A percentile compares a stretch with the other conserved stretches of the same genome.
These are phyloP conservation scores for Sanguinoderma infundibulare DNA, from an alignment of 1,284 basidiomycete species.

Conservation along the genomic window DNA sequence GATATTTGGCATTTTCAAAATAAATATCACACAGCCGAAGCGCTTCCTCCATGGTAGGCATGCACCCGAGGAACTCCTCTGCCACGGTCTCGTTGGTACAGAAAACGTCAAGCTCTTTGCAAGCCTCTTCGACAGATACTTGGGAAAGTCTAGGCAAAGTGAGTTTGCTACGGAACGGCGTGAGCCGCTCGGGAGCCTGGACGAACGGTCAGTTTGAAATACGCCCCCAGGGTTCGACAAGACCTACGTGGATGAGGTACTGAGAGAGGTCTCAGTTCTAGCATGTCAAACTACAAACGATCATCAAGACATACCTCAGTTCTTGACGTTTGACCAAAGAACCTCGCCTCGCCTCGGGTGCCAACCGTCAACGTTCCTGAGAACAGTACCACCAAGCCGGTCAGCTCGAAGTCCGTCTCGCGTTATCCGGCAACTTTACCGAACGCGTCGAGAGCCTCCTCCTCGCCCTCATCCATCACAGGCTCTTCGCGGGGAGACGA, in stretches of 20 bases:
- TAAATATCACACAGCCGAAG: constrained; percentile 60
- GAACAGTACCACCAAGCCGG: background rate
- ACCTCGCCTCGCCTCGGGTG: constrained; percentile 54
- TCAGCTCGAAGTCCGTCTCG: background rate
- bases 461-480: background rate
- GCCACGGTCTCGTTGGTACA: constrained; percentile 39
- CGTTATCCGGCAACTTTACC: background rate
- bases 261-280: constrained; percentile 23
- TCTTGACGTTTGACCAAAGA: constrained; percentile 65
- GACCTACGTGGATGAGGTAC: constrained; percentile 56
- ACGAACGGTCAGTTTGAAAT: background rate
- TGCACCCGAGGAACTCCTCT: constrained; percentile 43
- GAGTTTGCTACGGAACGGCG: constrained; percentile 3
- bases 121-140: constrained; percentile 29
- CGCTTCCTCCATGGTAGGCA: constrained; percentile 58
- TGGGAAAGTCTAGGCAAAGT: constrained; percentile 23
- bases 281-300: background rate
- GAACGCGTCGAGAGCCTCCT: constrained; percentile 8
- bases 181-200: constrained; percentile 27
- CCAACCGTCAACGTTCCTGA: constrained; percentile 67
- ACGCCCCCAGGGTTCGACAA: background rate
- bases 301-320: constrained; percentile 51
- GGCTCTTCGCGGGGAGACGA: background rate
- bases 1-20: constrained; percentile 52
- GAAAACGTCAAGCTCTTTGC: constrained; percentile 37